phyloP scores from a whole-genome alignment of 2,329 filamentous ascomycete genomes.

The Ceratocystis lukuohia region DNA sequence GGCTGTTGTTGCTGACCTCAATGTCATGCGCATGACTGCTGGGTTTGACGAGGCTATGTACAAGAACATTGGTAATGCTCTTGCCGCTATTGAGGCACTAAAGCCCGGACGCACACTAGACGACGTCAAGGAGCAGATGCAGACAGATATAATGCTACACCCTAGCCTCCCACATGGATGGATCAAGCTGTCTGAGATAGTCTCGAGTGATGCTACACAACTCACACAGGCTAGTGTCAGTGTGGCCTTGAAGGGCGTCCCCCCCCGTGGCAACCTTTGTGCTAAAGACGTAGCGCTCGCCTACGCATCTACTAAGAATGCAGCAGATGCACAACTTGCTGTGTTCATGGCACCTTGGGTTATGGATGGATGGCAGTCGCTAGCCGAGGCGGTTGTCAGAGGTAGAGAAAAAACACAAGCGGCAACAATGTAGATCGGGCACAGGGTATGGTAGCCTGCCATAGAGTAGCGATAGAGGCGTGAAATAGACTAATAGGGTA shows the following conservation, averaged over 20 bases:
- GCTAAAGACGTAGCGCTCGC: constrained; percentile 58
- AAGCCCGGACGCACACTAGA: constrained; percentile 36
- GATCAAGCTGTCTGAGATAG: constrained; percentile 54
- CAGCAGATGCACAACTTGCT: constrained; percentile 62
- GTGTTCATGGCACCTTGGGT: constrained; percentile 75
- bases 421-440: background rate
- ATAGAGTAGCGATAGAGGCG: background rate
- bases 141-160: constrained; percentile 65
- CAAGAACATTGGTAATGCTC: constrained; percentile 56
- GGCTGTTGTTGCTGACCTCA: constrained; percentile 66
- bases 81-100: constrained; percentile 58
- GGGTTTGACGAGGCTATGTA: constrained; percentile 50
- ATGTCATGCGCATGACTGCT: constrained; percentile 55
- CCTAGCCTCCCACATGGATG: constrained; percentile 71
- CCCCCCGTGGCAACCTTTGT: constrained; percentile 55
- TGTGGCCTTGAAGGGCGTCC: constrained; percentile 61
- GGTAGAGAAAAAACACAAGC: background rate
- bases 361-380: constrained; percentile 47
- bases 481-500: constrained; percentile 1
- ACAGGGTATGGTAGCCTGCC: background rate
- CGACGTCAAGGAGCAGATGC: constrained; percentile 49
- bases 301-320: constrained; percentile 58
- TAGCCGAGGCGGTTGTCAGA: constrained; percentile 31
- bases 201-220: constrained; percentile 45
- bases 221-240: constrained; percentile 52